These are phyloP conservation scores for Diaporthe velutina DNA, from an alignment of 2,329 filamentous ascomycete species.

Conservation along the genomic window DNA sequence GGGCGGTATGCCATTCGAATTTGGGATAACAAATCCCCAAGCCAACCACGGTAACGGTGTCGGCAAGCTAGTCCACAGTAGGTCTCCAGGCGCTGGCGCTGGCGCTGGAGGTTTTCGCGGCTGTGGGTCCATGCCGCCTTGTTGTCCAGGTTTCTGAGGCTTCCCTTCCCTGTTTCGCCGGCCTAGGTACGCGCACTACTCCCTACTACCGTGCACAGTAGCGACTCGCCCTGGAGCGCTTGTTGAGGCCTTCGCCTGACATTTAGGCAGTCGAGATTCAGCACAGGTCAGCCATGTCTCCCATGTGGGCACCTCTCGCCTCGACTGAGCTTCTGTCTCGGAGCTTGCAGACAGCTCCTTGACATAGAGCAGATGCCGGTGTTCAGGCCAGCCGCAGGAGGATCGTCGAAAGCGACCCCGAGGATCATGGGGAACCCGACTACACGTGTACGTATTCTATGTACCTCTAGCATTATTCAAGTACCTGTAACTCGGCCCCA, in stretches of 20 bases:
- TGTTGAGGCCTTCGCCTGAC: not conserved
- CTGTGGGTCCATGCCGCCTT: constrained; percentile 8
- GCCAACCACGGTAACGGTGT: constrained; percentile 4
- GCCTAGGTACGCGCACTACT: constrained; percentile 7
- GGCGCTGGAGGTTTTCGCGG: constrained; percentile 25
- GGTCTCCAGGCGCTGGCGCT: not conserved
- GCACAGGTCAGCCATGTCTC: not conserved
- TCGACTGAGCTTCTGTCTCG: not conserved
- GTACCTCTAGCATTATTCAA: not conserved
- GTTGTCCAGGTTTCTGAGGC: constrained; percentile 17
- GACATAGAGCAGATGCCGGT: not conserved
- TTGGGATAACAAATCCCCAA: constrained; percentile 13
- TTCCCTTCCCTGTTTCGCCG: constrained; percentile 26
- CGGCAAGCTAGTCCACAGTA: constrained; percentile 8
- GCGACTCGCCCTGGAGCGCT: not conserved
- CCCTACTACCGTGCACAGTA: constrained; percentile 8
- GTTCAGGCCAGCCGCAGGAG: not conserved
- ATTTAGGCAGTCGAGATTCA: not conserved
- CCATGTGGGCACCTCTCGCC: not conserved
- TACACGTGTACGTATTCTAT: not conserved
- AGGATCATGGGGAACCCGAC: constrained; percentile 3
- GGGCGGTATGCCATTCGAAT: constrained; percentile 11
- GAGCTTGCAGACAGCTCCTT: not conserved
- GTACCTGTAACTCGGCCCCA: not conserved
- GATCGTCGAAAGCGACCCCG: not conserved